Evolutionary conservation across 2,329 filamentous ascomycete genomes (phyloP).

Genomic region (Ascochyta fabae): DNA sequence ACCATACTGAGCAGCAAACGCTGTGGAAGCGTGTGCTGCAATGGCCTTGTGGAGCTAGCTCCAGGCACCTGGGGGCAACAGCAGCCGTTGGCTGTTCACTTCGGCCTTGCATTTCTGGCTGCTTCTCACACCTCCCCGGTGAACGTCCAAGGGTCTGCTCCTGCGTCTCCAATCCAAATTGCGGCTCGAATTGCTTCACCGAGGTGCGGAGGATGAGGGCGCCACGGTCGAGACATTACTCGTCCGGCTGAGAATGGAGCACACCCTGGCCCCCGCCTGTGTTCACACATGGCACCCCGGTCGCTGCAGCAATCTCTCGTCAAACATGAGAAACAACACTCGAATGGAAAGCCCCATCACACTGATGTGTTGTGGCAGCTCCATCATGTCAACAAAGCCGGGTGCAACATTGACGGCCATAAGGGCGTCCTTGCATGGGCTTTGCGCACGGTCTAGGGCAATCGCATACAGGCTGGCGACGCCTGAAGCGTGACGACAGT

Average conservation of each 20-base stretch:
- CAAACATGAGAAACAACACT: slow-evolving; percentile 16
- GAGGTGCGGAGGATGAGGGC: slow-evolving; percentile 4
- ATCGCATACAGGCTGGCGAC: slow-evolving; percentile 13
- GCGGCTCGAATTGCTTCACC: slow-evolving; percentile 16
- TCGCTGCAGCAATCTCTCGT: slow-evolving; percentile 27
- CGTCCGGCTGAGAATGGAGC: slow-evolving; percentile 21
- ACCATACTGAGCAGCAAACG: slow-evolving; percentile 15
- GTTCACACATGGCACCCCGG: slow-evolving; percentile 49
- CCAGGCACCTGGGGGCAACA: neutral
- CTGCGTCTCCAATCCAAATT: slow-evolving; percentile 18
- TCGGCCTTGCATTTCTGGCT: neutral
- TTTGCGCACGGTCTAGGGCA: slow-evolving; percentile 19
- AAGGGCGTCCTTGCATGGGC: slow-evolving; percentile 37
- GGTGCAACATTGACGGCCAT: slow-evolving; percentile 38
- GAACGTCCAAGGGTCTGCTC: neutral
- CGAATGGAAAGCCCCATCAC: slow-evolving; percentile 19
- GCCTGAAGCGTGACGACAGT: slow-evolving; percentile 28
- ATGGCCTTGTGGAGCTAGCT: neutral
- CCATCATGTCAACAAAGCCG: slow-evolving; percentile 30
- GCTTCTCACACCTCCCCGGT: neutral
- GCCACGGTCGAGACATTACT: slow-evolving; percentile 19
- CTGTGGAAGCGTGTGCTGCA: slow-evolving; percentile 1
- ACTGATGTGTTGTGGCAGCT: slow-evolving; percentile 22
- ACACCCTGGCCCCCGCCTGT: slow-evolving; percentile 25
- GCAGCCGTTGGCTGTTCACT: slow-evolving; percentile 3